These are phyloP conservation scores for Neoboletus brunneissimus DNA, from an alignment of 768 basidiomycete species.

Conservation along the genomic window DNA sequence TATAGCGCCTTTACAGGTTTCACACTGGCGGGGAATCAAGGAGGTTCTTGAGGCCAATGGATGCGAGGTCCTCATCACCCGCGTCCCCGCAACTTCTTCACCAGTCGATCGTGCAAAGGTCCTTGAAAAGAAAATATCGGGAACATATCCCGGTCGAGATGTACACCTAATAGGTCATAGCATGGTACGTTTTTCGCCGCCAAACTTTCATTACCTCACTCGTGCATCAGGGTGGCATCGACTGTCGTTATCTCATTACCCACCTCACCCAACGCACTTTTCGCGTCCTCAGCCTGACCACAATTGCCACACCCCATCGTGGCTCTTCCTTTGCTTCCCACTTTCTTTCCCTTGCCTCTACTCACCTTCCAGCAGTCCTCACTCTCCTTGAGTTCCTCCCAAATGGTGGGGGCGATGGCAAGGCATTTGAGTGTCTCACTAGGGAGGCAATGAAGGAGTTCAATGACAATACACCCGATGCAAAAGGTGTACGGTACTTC, in stretches of 20 bases:
- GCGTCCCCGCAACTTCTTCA: constrained; percentile 90
- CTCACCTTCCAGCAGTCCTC: constrained; percentile 66
- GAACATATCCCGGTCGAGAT: constrained; percentile 74
- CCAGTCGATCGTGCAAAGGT: constrained; percentile 88
- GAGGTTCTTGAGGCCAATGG: constrained; percentile 89
- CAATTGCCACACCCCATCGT: constrained; percentile 92
- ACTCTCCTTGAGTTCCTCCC: constrained; percentile 79
- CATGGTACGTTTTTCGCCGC: constrained; percentile 47
- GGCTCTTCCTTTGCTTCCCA: constrained; percentile 94
- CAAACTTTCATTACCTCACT: background rate
- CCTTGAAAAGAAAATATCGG: constrained; percentile 76
- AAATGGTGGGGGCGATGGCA: constrained; percentile 92
- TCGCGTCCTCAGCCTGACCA: constrained; percentile 82
- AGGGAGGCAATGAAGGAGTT: constrained; percentile 82
- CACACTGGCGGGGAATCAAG: constrained; percentile 96
- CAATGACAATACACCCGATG: constrained; percentile 82
- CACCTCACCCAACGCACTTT: constrained; percentile 77
- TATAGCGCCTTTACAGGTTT: constrained; percentile 79
- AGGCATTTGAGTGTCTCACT: constrained; percentile 88
- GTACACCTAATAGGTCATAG: constrained; percentile 89
- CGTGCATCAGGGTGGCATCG: constrained; percentile 78
- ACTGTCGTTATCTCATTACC: constrained; percentile 86
- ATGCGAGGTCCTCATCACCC: constrained; percentile 85
- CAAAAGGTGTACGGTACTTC: constrained; percentile 79
- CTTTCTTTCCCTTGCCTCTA: constrained; percentile 70